Evolutionary conservation across 257 asterid genomes (phyloP).

Genomic region (Coffea eugenioides): DNA sequence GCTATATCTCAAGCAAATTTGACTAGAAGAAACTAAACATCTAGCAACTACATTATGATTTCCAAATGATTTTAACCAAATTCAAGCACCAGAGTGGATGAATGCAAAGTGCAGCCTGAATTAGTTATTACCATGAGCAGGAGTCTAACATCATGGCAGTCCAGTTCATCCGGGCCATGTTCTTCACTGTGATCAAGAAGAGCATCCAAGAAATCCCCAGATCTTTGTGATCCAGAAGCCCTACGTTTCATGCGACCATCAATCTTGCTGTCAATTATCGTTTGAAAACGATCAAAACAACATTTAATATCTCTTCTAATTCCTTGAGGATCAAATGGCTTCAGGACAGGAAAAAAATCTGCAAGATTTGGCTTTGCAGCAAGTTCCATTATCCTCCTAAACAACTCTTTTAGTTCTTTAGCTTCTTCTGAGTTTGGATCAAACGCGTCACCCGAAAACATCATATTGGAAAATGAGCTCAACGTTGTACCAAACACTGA

Average conservation of each 20-base stretch:
- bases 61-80: no score
- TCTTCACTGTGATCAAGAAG: slow-evolving; percentile 26
- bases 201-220: slow-evolving; percentile 33
- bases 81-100: no score
- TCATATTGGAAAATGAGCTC: slow-evolving; percentile 30
- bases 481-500: slow-evolving; percentile 28
- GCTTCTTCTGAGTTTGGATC: slow-evolving; percentile 24
- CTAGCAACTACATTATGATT: no score
- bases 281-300: slow-evolving; percentile 28
- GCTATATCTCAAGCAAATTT: no score
- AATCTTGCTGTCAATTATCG: slow-evolving; percentile 20
- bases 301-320: slow-evolving; percentile 16
- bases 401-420: slow-evolving; percentile 22
- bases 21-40: no score
- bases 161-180: slow-evolving; percentile 10
- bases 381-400: slow-evolving; percentile 26
- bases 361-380: slow-evolving; percentile 32
- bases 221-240: slow-evolving; percentile 4
- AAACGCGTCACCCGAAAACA: slow-evolving; percentile 33
- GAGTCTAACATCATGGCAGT: slow-evolving; percentile 18
- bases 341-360: slow-evolving; percentile 14
- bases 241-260: slow-evolving; percentile 18
- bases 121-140: slow-evolving; percentile 22
- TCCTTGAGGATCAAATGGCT: slow-evolving; percentile 34
- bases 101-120: no score